Percentiles rank a stretch among this genome's conserved stretches.
Conservation (phyloP, 106 monocot species). For the Posidonia australis region DNA sequence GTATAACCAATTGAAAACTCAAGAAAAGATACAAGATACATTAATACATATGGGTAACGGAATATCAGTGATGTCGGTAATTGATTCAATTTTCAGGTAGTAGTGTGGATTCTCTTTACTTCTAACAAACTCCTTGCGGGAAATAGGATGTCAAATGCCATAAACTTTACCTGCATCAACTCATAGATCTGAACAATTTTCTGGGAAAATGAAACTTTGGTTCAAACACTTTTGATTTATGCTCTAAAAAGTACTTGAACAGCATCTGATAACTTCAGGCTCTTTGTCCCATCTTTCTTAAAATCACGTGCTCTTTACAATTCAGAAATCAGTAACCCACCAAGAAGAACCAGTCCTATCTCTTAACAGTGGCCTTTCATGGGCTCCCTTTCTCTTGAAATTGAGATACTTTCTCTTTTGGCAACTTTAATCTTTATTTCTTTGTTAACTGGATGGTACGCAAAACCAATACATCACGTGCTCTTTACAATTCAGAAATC, state of each 20-base stretch:
- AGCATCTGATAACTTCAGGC: slow-evolving; percentile 7
- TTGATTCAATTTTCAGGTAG: neutral
- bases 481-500: slow-evolving; percentile 1
- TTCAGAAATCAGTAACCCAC: neutral
- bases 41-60: too few species aligned
- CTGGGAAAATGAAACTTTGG: neutral
- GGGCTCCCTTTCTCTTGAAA: slow-evolving; percentile 1
- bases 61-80: too few species aligned
- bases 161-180: slow-evolving; percentile 3
- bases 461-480: neutral
- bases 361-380: neutral
- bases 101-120: neutral
- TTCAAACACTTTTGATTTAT: slow-evolving; percentile 9
- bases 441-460: too few species aligned
- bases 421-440: neutral
- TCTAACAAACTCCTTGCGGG: neutral
- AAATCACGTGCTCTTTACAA: slow-evolving; percentile 2
- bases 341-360: neutral
- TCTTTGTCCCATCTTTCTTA: slow-evolving; percentile 3
- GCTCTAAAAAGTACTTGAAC: slow-evolving; percentile 2
- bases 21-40: too few species aligned
- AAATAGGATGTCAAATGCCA: neutral
- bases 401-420: neutral
- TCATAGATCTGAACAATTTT: neutral
- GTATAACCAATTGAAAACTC: too few species aligned